Conservation (phyloP, 1,284 basidiomycete species). For the Boletus mariae region DNA sequence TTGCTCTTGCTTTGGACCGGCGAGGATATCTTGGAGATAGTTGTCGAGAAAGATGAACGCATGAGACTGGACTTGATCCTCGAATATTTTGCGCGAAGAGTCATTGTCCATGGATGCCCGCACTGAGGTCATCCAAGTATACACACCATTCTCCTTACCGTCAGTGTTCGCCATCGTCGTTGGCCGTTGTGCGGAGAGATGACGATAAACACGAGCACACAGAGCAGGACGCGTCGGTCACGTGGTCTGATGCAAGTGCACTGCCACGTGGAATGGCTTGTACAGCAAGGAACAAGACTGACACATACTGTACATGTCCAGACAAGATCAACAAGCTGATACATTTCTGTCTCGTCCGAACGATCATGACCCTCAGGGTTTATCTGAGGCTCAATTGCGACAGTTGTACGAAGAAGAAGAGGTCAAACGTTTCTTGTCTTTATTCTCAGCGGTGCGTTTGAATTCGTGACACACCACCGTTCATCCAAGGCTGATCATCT, state of each 20-base stretch:
- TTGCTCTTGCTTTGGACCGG: slow-evolving; percentile 62
- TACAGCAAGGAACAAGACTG: not conserved
- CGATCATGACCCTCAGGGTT: slow-evolving; percentile 7
- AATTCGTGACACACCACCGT: not conserved
- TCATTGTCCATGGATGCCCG: slow-evolving; percentile 68
- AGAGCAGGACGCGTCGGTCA: slow-evolving; percentile 27
- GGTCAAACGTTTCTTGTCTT: slow-evolving; percentile 51
- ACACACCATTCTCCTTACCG: slow-evolving; percentile 33
- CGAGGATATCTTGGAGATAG: slow-evolving; percentile 69
- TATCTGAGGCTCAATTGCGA: slow-evolving; percentile 43
- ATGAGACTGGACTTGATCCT: slow-evolving; percentile 68
- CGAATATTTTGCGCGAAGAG: slow-evolving; percentile 62
- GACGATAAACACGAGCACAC: slow-evolving; percentile 17
- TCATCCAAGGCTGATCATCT: not conserved
- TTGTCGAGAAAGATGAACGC: slow-evolving; percentile 76
- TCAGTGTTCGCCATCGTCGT: slow-evolving; percentile 14
- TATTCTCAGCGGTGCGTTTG: slow-evolving; percentile 53
- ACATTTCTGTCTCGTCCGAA: not conserved
- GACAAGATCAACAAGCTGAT: not conserved
- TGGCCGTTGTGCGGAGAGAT: slow-evolving; percentile 1
- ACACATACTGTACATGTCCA: slow-evolving; percentile 11
- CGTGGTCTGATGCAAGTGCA: slow-evolving; percentile 20
- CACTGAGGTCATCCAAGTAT: slow-evolving; percentile 64
- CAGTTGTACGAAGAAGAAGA: slow-evolving; percentile 61
- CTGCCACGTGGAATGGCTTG: not conserved